Evolutionary conservation across 2,329 filamentous ascomycete genomes (phyloP), one percentile per base, ranked within the genome.

Genomic region (Ophiocordyceps unilateralis): DNA sequence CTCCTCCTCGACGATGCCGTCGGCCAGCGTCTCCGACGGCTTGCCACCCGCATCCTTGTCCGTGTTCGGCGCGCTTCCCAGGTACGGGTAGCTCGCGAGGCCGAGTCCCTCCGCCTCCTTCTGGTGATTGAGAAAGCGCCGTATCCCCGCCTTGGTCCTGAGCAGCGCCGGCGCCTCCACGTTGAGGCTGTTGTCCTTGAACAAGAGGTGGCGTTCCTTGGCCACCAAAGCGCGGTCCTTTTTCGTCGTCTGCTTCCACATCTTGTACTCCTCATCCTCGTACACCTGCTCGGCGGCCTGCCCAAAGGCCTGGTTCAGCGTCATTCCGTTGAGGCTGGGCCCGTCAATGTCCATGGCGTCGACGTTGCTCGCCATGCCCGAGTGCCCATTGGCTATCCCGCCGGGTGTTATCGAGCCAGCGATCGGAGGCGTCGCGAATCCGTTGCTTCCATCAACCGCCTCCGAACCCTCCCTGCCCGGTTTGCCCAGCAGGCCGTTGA

Each of bases 201-300:
- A 94, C 14, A 98, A 73, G 34, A 83, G 76, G 59, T 87, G 80
- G 26, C 91, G 76, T 57, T 94, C 85, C 49, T 88, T 86, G 46
- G 91, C 83, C 43, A 89, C 77, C 21, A 82, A 67, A 4, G 91
- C 91, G 48, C 91, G 80, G 54, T 94, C 88, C 58, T 91, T 95
- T 64, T 96, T 96, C 2, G 91, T 98, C 36, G 94, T 86, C 61
- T 96, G 89, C 65, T 96, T 98, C 91, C 93, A 98, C 30, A 91
- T 83, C 58, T 93, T 93, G 64, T 91, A 94, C 56, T 95, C 89
- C 45, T 96, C 88, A 52, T 96, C 88, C 51, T 93, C 78, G 50
- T 86, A 86, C 12, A 75, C 72, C 51, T 93, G 84, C 51, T 93
- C 83, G 14, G 69, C 72, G 24, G 74, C 74, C 45, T 81, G 71